These are phyloP conservation scores for Ambispora gerdemannii DNA, from an alignment of 192 early-diverging fungal genomes.

Conservation along the genomic window DNA sequence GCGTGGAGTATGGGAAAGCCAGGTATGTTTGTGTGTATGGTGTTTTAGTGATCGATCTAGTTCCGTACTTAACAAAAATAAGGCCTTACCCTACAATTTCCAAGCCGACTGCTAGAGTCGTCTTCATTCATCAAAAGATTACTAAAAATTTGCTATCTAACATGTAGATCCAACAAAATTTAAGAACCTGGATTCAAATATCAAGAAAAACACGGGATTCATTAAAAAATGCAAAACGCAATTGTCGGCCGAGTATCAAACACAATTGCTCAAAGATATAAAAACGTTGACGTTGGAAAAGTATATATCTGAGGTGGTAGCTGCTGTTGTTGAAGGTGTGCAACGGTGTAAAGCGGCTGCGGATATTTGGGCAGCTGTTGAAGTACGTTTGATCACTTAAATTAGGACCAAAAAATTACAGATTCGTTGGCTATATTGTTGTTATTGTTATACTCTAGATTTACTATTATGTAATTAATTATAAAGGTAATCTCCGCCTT, in stretches of 20 bases:
- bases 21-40: neutral
- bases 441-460: neutral
- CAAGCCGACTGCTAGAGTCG: neutral
- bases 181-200: slow-evolving; percentile 84
- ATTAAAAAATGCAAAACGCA: slow-evolving; percentile 86
- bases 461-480: neutral
- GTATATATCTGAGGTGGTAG: slow-evolving; percentile 90
- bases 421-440: neutral
- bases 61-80: too few species aligned
- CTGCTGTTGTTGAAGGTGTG: slow-evolving; percentile 75
- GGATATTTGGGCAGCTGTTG: slow-evolving; percentile 80
- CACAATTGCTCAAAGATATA: slow-evolving; percentile 77
- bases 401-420: too few species aligned
- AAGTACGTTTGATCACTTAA: too few species aligned
- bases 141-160: neutral
- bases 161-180: slow-evolving; percentile 39
- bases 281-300: slow-evolving; percentile 90
- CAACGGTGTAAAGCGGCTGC: slow-evolving; percentile 60
- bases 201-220: slow-evolving; percentile 97
- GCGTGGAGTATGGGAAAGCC: slow-evolving; percentile 23
- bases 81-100: too few species aligned
- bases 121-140: neutral
- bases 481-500: slow-evolving; percentile 67
- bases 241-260: slow-evolving; percentile 59
- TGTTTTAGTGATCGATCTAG: too few species aligned